Percentiles rank a stretch among this genome's conserved stretches.
Conservation (phyloP, 2,329 filamentous ascomycete species). For the Penicillium sp. region DNA sequence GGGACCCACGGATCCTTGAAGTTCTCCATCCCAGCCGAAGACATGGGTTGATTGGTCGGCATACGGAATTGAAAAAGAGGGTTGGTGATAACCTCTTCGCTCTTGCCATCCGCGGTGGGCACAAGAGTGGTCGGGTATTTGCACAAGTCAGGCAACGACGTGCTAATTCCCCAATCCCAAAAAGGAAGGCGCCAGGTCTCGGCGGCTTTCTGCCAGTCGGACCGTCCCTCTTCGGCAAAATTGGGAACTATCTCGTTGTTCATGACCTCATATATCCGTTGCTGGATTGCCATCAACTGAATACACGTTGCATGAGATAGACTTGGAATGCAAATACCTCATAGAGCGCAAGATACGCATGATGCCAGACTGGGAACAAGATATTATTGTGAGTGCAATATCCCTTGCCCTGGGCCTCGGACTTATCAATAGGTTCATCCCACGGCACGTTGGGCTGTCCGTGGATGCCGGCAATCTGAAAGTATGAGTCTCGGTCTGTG, state of each 20-base stretch:
- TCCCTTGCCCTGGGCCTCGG: slow-evolving; percentile 45
- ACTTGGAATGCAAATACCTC: slow-evolving; percentile 39
- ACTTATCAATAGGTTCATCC: slow-evolving; percentile 9
- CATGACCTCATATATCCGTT: slow-evolving; percentile 43
- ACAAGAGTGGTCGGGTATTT: slow-evolving; percentile 33
- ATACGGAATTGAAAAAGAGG: slow-evolving; percentile 49
- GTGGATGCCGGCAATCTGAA: slow-evolving; percentile 14
- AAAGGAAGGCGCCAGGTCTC: slow-evolving; percentile 49
- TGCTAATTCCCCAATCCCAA: slow-evolving; percentile 47
- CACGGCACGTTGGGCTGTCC: slow-evolving; percentile 12
- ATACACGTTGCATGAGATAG: background rate
- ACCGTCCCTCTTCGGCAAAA: slow-evolving; percentile 32
- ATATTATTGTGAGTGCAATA: slow-evolving; percentile 77
- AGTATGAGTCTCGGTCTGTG: slow-evolving; percentile 9
- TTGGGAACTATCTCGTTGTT: slow-evolving; percentile 4
- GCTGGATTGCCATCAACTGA: slow-evolving; percentile 23
- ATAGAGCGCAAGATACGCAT: slow-evolving; percentile 69
- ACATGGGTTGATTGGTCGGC: slow-evolving; percentile 17
- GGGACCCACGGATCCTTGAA: slow-evolving; percentile 7
- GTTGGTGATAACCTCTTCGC: slow-evolving; percentile 41
- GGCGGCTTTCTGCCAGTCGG: slow-evolving; percentile 47
- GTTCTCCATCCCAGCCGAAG: slow-evolving; percentile 6
- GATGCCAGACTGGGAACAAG: slow-evolving; percentile 80
- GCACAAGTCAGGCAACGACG: slow-evolving; percentile 28
- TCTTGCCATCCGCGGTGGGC: slow-evolving; percentile 35